These are phyloP conservation scores for Alopecurus myosuroides DNA, from an alignment of 176 grass and related monocot genomes.

Conservation along the genomic window DNA sequence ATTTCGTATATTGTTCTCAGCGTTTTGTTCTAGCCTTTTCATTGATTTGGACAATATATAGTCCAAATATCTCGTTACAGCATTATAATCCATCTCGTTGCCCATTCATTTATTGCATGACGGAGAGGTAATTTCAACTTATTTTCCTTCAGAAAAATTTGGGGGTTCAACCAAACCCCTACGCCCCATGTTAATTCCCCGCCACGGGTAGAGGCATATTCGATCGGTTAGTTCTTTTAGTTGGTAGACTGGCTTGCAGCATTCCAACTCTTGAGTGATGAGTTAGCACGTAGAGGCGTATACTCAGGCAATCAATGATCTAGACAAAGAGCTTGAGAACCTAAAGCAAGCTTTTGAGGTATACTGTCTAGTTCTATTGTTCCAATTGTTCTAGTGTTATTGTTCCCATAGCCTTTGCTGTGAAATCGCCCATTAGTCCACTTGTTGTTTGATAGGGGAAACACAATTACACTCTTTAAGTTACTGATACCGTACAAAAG, in stretches of 20 bases:
- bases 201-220: not conserved
- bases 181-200: not conserved
- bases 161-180: too few relatives aligned
- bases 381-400: not conserved
- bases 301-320: conserved; percentile 37
- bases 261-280: too few relatives aligned
- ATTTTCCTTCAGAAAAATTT: too few relatives aligned
- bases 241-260: too few relatives aligned
- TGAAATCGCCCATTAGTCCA: not conserved
- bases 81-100: not conserved
- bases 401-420: not conserved
- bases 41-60: not conserved
- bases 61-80: not conserved
- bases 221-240: not conserved
- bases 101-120: not conserved
- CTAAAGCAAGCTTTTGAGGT: conserved; percentile 47
- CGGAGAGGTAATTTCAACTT: too few relatives aligned
- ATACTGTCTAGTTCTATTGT: not conserved
- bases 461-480: not conserved
- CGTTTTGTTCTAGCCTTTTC: not conserved
- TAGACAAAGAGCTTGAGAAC: conserved; percentile 39
- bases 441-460: not conserved
- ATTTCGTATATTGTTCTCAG: not conserved
- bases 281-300: conserved; percentile 25
- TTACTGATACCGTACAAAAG: not conserved